Base-by-base conservation (phyloP, 2,329 filamentous ascomycete genomes). In the Pseudogymnoascus sp. region DNA sequence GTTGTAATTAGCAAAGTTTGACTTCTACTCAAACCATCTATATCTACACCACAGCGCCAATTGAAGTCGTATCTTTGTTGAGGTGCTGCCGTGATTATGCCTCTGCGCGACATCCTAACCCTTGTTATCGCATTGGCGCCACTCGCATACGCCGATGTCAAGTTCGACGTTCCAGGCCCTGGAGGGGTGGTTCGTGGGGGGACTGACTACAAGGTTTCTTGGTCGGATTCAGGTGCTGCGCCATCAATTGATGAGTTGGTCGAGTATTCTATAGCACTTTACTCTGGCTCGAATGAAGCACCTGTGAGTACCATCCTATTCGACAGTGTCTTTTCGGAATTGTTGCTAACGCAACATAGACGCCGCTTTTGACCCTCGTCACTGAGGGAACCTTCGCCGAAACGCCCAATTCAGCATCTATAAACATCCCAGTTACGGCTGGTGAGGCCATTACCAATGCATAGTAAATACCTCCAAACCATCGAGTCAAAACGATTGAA, bases 231-330 rank as follows among this genome's bases (percentile, higher is more conserved):
- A 28, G 80, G 80, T 39, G 72, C 73, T 18, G 71, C 75, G 43
- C 82, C 83, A 2, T 68, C 73, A 2, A 69, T 85, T 36, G 68
- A 77, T 6, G 76, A 81, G 61, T 74, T 86, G 41, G 70, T 73
- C 2, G 75, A 76, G 15, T 89, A 84, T 70, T 75, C 81, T 63
- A 71, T 89, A 57, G 81, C 80, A 65, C 74, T 89, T 20, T 83
- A 82, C 67, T 80, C 82, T 6, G 85, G 85, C 60, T 82, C 84
- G 50, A 82, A 86, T 68, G 72, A 75, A 2, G 74, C 72, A 15
- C 75, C 78, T 74, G 77, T 83, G 72, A 36, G 57, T 38, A 53
- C 30, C 9, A 33, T 58, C 66, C 14, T n/a, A 30, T 41, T 63
- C 43, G 37, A 28, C 5, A 37, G n/a, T 38, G 60, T 47, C 60